Evolutionary conservation across 176 grass and related monocot genomes (phyloP).

Genomic region (Dendrocalamus sinicus): DNA sequence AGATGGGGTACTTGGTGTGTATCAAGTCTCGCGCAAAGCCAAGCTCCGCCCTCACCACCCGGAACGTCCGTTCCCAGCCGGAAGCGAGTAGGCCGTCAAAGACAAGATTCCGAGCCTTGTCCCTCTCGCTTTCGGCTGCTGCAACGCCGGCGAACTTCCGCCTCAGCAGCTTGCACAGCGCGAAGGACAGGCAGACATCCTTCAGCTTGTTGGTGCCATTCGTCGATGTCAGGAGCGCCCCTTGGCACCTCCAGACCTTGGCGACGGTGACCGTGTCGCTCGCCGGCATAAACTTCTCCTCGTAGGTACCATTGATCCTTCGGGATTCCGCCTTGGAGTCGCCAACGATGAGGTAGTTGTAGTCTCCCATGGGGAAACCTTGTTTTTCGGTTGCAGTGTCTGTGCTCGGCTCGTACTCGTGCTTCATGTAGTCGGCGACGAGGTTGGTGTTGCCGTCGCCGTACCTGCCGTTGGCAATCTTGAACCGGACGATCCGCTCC

Average conservation of each 20-base stretch:
- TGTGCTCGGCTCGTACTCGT: conserved; percentile 18
- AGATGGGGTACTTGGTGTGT: conserved; percentile 60
- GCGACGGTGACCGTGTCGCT: conserved; percentile 32
- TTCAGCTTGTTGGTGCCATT: neutral
- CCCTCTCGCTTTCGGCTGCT: neutral
- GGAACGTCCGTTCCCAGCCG: conserved; percentile 19
- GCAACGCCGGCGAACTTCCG: conserved; percentile 24
- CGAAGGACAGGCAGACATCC: conserved; percentile 61
- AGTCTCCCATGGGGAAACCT: neutral
- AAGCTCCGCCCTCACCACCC: conserved; percentile 50
- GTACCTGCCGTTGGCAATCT: conserved; percentile 23
- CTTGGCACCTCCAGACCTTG: conserved; percentile 32
- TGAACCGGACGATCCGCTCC: conserved; percentile 39
- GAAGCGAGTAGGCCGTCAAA: conserved; percentile 30
- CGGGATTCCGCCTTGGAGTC: neutral
- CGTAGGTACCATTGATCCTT: neutral
- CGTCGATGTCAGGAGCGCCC: neutral
- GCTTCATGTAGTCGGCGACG: conserved; percentile 56
- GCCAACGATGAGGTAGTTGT: conserved; percentile 52
- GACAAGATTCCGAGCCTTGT: conserved; percentile 14
- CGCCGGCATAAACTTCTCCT: neutral
- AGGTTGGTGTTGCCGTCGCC: conserved; percentile 33
- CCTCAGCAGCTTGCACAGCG: conserved; percentile 59
- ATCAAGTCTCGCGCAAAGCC: conserved; percentile 47
- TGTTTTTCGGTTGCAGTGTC: too few relatives aligned